Conservation (phyloP, 2,329 filamentous ascomycete genomes). For the Cytospora piceae region DNA sequence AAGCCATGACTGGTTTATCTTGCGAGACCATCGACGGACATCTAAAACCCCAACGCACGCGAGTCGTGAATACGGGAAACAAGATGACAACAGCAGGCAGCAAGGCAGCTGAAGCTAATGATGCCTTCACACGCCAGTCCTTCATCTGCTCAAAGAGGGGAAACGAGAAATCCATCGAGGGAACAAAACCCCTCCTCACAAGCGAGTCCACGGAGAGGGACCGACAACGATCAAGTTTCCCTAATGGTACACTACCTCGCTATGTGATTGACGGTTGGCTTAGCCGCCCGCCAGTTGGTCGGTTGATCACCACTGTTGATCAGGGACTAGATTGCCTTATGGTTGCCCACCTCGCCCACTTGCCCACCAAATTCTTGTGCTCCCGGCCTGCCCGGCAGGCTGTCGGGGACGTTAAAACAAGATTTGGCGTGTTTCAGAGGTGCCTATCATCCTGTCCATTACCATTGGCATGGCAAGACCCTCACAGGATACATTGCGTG, state of each 20-base stretch:
- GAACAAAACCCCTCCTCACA: neutral
- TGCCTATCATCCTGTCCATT: slow-evolving; percentile 17
- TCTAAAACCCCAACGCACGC: neutral
- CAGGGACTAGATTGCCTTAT: slow-evolving; percentile 12
- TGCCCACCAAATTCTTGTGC: slow-evolving; percentile 4
- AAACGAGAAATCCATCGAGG: neutral
- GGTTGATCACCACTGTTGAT: slow-evolving; percentile 23
- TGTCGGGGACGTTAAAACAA: slow-evolving; percentile 16
- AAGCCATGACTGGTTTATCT: neutral
- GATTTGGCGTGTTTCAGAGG: slow-evolving; percentile 25
- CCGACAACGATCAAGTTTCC: neutral
- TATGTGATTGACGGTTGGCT: slow-evolving; percentile 13
- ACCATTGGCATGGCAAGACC: neutral
- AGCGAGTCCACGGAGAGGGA: neutral
- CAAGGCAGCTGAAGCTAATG: neutral
- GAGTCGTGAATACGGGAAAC: neutral
- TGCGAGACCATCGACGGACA: neutral
- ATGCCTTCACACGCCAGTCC: neutral
- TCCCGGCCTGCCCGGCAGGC: neutral
- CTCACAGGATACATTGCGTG: slow-evolving; percentile 1
- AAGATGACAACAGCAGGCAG: neutral
- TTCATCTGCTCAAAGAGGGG: slow-evolving; percentile 2
- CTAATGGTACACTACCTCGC: neutral
- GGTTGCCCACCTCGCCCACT: slow-evolving; percentile 11
- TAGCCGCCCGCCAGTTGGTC: slow-evolving; percentile 14